Base-by-base conservation (phyloP, 2,329 filamentous ascomycete genomes). In the Colletotrichum noveboracense region DNA sequence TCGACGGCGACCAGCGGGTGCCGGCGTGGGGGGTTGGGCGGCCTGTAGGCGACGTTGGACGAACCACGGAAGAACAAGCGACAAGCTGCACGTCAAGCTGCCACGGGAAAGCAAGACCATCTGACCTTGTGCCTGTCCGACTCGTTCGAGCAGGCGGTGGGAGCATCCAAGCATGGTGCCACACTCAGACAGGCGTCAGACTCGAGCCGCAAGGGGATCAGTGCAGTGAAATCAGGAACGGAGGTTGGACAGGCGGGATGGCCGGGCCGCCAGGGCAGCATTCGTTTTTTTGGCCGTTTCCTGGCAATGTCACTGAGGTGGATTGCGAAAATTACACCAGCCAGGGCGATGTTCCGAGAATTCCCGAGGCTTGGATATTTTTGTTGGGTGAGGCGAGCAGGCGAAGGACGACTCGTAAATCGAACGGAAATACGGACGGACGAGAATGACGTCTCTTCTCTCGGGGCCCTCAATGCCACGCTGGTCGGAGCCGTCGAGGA, bases 81-180 rank as follows among this genome's bases (percentile, higher is more conserved):
- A 48, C 43, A 38, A 24, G 21, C 43, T 72, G 73, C 68, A 75
- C 73, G 38, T 72, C 69, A 75, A 38, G 61, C 64, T n/a, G 38
- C 38, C 28, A 34, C 18, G 64, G 26, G 30, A 52, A 55, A 56
- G n/a, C n/a, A 62, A 60, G 43, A 48, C 43, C 62, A 58, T 64
- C 56, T 28, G 69, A 72, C 56, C 61, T 38, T 21, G 58, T 43
- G 56, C 34, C 62, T 21, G 58, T 43, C 56, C 26, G 36, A 32
- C 67, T 70, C 67, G 56, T 71, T 72, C 62, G 34, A 75, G 72
- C 62, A 75, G 69, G 72, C 72, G 72, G 68, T 72, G 62, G 72
- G 26, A 72, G 36, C 69, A 71, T 36, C 48, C 56, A 67, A 72
- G 32, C 69, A 73, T 73, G 70, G 70, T 75, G 70, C 70, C 69